These are phyloP conservation scores for Sedum album DNA, from an alignment of 164 flowering plant species.

Conservation along the genomic window DNA sequence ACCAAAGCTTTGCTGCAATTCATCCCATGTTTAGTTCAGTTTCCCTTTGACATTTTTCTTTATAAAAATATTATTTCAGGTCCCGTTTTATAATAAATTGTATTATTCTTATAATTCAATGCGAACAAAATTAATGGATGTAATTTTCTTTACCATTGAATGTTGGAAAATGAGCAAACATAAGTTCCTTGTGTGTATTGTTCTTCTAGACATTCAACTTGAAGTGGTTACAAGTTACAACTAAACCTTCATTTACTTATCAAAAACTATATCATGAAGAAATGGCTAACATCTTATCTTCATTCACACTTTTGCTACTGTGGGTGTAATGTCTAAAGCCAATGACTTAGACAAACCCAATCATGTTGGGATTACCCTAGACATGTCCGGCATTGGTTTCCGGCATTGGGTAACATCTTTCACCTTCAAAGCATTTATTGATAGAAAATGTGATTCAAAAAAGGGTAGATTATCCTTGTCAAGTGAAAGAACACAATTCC, in stretches of 20 bases:
- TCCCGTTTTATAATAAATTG: too few species aligned
- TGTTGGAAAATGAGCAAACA: too few species aligned
- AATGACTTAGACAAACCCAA: background rate
- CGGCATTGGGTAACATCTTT: background rate
- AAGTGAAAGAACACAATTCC: background rate
- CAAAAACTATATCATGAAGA: background rate
- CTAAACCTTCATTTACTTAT: background rate
- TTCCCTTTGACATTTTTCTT: too few species aligned
- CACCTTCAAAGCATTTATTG: background rate
- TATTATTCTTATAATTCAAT: too few species aligned
- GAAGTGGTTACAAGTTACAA: background rate
- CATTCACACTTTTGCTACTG: background rate
- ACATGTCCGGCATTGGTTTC: slow-evolving; percentile 1
- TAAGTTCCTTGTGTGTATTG: background rate
- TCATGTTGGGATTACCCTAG: background rate
- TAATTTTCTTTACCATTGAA: too few species aligned
- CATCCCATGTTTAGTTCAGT: background rate
- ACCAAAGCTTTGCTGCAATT: background rate
- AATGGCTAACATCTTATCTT: background rate
- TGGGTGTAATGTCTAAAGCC: background rate
- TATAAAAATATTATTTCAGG: too few species aligned
- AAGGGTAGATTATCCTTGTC: background rate
- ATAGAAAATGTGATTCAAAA: background rate
- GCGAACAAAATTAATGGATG: too few species aligned
- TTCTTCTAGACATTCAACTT: background rate